Evolutionary conservation across 129 eudicot genomes (phyloP).

Genomic region (Escallonia herrerae): DNA sequence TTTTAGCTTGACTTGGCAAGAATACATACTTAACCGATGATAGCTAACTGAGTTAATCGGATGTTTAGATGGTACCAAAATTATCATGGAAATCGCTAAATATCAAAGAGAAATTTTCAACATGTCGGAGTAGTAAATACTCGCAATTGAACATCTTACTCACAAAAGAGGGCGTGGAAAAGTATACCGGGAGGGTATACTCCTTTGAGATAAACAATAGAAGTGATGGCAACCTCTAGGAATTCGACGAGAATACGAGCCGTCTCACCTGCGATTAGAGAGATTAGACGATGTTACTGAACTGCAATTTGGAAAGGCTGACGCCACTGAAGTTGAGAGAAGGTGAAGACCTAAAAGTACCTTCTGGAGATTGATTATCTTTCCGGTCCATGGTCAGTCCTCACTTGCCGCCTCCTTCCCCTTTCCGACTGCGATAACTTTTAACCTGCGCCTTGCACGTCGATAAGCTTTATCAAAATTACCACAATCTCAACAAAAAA

Average conservation of each 20-base stretch:
- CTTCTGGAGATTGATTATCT: constrained; percentile 38
- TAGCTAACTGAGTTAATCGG: too few species aligned
- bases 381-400: background rate
- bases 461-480: too few species aligned
- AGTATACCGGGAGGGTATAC: constrained; percentile 60
- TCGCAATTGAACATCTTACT: too few species aligned
- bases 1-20: too few species aligned
- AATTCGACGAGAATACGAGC: constrained; percentile 56
- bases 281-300: background rate
- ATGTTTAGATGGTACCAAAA: background rate
- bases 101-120: background rate
- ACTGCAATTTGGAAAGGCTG: background rate
- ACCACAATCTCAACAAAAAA: too few species aligned
- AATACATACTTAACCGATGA: too few species aligned
- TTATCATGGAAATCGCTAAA: background rate
- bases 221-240: constrained; percentile 77
- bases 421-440: too few species aligned
- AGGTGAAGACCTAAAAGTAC: constrained; percentile 16
- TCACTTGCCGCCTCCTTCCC: background rate
- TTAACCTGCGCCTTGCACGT: too few species aligned
- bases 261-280: constrained; percentile 37
- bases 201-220: constrained; percentile 78
- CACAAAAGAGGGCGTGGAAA: background rate
- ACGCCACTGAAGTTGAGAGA: background rate
- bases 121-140: background rate